Base-by-base conservation (phyloP, 371 early-diverging fungal genomes). In the Fennellomyces sp. region DNA sequence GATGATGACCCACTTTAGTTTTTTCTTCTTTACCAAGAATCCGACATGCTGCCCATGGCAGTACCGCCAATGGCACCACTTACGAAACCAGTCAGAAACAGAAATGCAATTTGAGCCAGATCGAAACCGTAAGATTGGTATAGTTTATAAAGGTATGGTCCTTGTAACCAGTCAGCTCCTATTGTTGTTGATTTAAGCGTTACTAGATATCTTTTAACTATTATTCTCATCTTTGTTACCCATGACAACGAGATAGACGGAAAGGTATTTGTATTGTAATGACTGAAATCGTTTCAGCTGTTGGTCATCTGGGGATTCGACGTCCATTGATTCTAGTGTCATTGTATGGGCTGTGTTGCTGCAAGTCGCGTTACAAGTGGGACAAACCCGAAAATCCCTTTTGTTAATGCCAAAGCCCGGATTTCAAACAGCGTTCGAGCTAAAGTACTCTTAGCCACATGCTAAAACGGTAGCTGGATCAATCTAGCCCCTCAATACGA, bases 81-180 rank as follows among this genome's bases (percentile, higher is more conserved):
- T 19, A 88, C 68, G 70, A 91, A 93, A 1, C 92, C 93, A 4
- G 84, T 85, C 48, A 91, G 74, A 63, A 89, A 90, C 50, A 92
- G 64, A 35, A 85, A 70, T 5, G 88, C 90, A 58, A 92, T 91
- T 5, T 84, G 69, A 15, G 67, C 72, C 41, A 91, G 69, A 3
- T 63, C 60, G 38, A 85, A 84, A 23, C 81, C 80, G 60, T 90
- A 88, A 5, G 72, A 75, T 49, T 83, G 72, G 65, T 93, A 93
- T 48, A 91, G 61, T 23, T 84, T 78, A 66, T 91, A 93, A 7
- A 87, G 61, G 59, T 91, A 90, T 3, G 93, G 87, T 8, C 81
- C 90, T 54, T 91, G 91, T 23, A 92, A 75, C 90, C 90, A 90
- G 63, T 91, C 91, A 21, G 87, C 80, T 49, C 82, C 88, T 87